A percentile compares a stretch with the other conserved stretches of the same genome.
These are phyloP conservation scores for Haematococcus lacustris DNA, from an alignment of 139 green algal genomes.

Conservation along the genomic window DNA sequence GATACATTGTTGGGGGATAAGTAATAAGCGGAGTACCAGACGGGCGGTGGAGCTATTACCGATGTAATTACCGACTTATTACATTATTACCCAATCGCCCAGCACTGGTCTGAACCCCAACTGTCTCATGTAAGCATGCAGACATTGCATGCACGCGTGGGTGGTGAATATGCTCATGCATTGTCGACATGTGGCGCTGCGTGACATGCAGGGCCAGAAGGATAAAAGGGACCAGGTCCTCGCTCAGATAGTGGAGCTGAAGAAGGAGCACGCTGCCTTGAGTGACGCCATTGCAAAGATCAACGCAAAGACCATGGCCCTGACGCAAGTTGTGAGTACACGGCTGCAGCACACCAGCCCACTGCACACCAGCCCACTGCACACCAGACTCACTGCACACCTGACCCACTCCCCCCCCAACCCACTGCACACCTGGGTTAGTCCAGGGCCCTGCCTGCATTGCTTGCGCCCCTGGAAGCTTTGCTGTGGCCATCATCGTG, in stretches of 20 bases:
- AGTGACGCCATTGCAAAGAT: slow-evolving; percentile 3
- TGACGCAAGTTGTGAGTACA: slow-evolving; percentile 21
- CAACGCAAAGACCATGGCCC: slow-evolving; percentile 14
- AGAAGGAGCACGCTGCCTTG: slow-evolving; percentile 22
- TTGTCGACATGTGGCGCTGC: too few species aligned
- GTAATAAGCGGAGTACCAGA: too few species aligned
- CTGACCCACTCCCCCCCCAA: not conserved
- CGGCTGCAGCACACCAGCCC: not conserved
- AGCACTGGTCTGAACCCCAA: too few species aligned
- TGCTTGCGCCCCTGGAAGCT: not conserved
- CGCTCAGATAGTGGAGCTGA: slow-evolving; percentile 31
- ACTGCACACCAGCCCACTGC: not conserved
- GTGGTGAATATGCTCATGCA: too few species aligned
- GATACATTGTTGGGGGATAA: too few species aligned
- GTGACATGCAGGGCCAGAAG: slow-evolving; percentile 25
- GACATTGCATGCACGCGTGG: too few species aligned
- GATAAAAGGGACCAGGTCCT: slow-evolving; percentile 27
- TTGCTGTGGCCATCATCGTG: not conserved
- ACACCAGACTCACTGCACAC: not conserved
- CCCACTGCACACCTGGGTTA: not conserved
- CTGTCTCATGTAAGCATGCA: too few species aligned
- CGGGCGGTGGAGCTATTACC: too few species aligned
- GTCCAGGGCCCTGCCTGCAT: not conserved
- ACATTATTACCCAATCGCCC: too few species aligned
- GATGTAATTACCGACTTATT: too few species aligned